Evolutionary conservation across 805 yeast species (phyloP), one percentile per base, ranked within the genome.

Genomic region (Nakazawaea ernobii): DNA sequence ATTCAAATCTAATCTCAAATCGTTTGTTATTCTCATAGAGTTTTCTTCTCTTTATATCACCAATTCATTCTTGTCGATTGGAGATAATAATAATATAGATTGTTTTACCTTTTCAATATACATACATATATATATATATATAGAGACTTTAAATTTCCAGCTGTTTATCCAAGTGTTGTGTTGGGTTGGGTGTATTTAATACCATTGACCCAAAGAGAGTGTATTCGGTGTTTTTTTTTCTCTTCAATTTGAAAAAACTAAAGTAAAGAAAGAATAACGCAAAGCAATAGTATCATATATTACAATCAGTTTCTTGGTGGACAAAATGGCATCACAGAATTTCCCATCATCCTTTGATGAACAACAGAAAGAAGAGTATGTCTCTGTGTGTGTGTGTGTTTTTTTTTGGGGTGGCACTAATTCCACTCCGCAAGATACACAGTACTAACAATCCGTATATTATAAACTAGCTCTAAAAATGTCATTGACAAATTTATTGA

Each of bases 281-380:
- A 26, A 14, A 11, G 11, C 13, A 17, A 11, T 10, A 29, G 2
- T 32, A 41, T 2, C 6, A 32, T 14, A 41, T 20, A 14, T 20
- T 20, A 20, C 5, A 3, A 20, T 20, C 24, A 20, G 5, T 3
- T 20, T 20, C 24, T 20, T 20, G 24, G 24, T 20, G 24, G n/a
- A 29, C 39, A 27, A 27, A 11, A 66, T 66, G 70, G 69, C 70
- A 7, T 65, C 70, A 9, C 58, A 63, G 42, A 63, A 63, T 44
- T 62, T 68, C 48, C 82, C 83, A 35, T 77, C 80, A 27, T 75
- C 80, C 2, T 73, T 74, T 49, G 80, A 75, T 49, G 60, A 61
- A 24, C 43, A 48, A 15, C 46, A 52, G 48, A 67, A 70, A 30
- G 76, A 73, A 51, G 75, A 70, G 80, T 75, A 71, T n/a, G n/a